phyloP scores from a whole-genome alignment of 805 yeast species.

The Tanozyma kutaoensis region DNA sequence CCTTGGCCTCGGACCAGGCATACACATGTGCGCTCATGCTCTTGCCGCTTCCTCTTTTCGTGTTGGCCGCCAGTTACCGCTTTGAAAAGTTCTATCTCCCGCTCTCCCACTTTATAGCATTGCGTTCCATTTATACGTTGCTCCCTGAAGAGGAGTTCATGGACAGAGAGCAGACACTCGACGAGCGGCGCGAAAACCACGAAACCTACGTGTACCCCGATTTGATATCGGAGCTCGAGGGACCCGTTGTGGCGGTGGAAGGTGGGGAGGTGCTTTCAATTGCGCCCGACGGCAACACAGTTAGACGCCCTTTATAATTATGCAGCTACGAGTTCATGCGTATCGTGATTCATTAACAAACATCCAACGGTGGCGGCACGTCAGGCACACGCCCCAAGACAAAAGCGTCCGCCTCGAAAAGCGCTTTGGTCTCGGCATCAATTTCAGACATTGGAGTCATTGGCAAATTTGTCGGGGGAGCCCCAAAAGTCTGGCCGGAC shows the following conservation, averaged over 20 bases:
- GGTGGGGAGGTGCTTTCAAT: conserved; percentile 31
- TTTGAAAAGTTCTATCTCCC: conserved; percentile 77
- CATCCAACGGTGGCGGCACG: no score
- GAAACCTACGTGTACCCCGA: conserved; percentile 72
- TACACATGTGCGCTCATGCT: conserved; percentile 60
- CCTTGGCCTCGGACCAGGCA: conserved; percentile 71
- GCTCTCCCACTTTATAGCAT: conserved; percentile 71
- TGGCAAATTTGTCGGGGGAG: no score
- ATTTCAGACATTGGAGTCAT: no score
- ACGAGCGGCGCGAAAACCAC: conserved; percentile 61
- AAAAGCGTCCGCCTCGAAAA: no score
- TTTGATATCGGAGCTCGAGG: conserved; percentile 57
- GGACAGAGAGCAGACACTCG: conserved; percentile 41
- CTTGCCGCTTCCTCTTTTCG: conserved; percentile 59
- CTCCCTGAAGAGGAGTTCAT: conserved; percentile 2
- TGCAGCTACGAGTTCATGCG: no score
- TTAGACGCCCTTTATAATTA: no score
- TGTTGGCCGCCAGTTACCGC: conserved; percentile 51
- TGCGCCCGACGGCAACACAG: no score
- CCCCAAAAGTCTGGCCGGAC: no score
- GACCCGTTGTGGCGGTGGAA: conserved; percentile 72
- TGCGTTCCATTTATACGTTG: conserved; percentile 52
- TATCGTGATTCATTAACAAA: no score
- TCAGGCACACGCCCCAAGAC: no score
- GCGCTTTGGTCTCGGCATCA: no score